These are phyloP conservation scores for Ogataea hybrid DNA, from an alignment of 1,139 yeast species.

Conservation along the genomic window DNA sequence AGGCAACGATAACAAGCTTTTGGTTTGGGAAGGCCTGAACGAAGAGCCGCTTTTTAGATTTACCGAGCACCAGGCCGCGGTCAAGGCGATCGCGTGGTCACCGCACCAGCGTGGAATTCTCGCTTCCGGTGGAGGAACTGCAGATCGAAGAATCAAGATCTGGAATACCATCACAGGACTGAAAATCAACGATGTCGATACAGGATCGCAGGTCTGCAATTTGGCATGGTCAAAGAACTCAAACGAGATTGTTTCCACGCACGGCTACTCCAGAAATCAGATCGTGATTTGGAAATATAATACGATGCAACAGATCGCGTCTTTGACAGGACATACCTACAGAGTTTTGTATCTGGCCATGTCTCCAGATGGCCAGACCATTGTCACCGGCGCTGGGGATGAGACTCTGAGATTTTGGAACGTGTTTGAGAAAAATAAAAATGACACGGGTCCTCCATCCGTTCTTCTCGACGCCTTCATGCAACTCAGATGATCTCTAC, in stretches of 20 bases:
- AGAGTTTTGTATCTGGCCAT: slow-evolving; percentile 85
- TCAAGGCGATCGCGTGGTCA: slow-evolving; percentile 96
- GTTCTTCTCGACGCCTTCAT: slow-evolving; percentile 76
- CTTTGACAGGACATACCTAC: slow-evolving; percentile 90
- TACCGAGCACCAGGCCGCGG: slow-evolving; percentile 89
- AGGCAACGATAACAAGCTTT: slow-evolving; percentile 85
- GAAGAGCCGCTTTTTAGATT: slow-evolving; percentile 71
- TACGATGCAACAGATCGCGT: slow-evolving; percentile 88
- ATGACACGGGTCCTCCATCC: slow-evolving; percentile 56
- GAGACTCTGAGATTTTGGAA: slow-evolving; percentile 95
- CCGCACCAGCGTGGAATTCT: slow-evolving; percentile 93
- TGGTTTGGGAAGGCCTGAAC: slow-evolving; percentile 83
- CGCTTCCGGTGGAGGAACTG: slow-evolving; percentile 98
- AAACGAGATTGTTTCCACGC: slow-evolving; percentile 90
- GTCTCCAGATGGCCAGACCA: slow-evolving; percentile 96
- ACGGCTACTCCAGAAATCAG: slow-evolving; percentile 90
- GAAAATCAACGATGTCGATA: slow-evolving; percentile 73
- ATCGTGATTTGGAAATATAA: slow-evolving; percentile 95
- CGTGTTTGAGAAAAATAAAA: slow-evolving; percentile 73
- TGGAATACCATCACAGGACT: slow-evolving; percentile 90
- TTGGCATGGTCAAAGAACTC: slow-evolving; percentile 91
- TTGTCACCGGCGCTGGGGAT: slow-evolving; percentile 99
- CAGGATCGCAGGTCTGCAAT: slow-evolving; percentile 96
- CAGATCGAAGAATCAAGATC: slow-evolving; percentile 83
- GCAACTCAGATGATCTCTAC: slow-evolving; percentile 49